Evolutionary conservation across 495 filamentous ascomycete species (phyloP).

Genomic region (Poronia punctata): DNA sequence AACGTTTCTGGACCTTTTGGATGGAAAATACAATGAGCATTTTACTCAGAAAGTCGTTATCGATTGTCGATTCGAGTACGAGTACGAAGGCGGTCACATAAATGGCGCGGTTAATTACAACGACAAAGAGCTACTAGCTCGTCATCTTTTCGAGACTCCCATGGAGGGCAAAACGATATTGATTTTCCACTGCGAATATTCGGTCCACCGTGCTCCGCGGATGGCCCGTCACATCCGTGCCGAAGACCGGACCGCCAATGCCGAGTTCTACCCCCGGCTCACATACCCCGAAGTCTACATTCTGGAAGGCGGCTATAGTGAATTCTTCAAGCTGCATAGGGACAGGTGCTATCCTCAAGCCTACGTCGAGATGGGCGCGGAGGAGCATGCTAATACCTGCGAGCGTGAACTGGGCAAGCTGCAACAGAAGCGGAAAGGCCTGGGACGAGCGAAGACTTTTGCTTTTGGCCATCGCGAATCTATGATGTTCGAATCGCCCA

Average conservation of each 20-base stretch:
- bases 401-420: conserved; percentile 91
- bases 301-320: conserved; percentile 90
- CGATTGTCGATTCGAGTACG: conserved; percentile 98
- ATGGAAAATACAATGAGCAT: conserved; percentile 67
- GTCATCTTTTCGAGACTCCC: conserved; percentile 62
- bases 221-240: conserved; percentile 88
- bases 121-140: conserved; percentile 79
- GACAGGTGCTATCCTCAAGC: conserved; percentile 82
- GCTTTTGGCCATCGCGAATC: conserved; percentile 69
- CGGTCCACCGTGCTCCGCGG: conserved; percentile 91
- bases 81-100: conserved; percentile 95
- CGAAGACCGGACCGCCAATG: conserved; percentile 76
- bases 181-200: conserved; percentile 97
- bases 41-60: conserved; percentile 78
- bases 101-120: conserved; percentile 89
- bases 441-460: conserved; percentile 87
- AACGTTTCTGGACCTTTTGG: conserved; percentile 77
- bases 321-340: conserved; percentile 75
- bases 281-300: conserved; percentile 96
- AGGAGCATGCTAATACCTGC: conserved; percentile 82
- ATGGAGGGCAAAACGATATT: conserved; percentile 66
- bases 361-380: conserved; percentile 90
- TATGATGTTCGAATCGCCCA: conserved; percentile 71
- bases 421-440: conserved; percentile 65
- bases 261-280: conserved; percentile 74